Evolutionary conservation across 805 yeast genomes (phyloP).

Genomic region (Dipodascus albidus): DNA sequence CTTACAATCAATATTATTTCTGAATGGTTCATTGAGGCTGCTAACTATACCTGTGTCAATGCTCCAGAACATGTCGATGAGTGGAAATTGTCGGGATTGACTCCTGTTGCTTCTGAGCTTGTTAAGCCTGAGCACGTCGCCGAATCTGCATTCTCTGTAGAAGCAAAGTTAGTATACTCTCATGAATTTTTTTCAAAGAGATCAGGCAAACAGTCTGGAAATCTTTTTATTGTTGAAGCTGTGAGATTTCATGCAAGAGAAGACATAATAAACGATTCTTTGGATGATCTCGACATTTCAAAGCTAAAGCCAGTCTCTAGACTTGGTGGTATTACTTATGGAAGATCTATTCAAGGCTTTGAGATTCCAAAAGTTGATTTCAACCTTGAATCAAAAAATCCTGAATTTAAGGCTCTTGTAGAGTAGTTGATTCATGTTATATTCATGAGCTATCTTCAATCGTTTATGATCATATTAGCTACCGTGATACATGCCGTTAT

Average conservation of each 20-base stretch:
- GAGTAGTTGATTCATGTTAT: no score
- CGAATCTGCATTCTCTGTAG: constrained; percentile 50
- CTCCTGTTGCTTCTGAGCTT: constrained; percentile 31
- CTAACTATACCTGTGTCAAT: constrained; percentile 37
- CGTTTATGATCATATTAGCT: no score
- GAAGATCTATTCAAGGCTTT: constrained; percentile 33
- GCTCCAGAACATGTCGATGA: constrained; percentile 43
- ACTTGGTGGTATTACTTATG: constrained; percentile 40
- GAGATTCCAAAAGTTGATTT: constrained; percentile 37
- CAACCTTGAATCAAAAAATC: constrained; percentile 9
- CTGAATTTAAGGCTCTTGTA: not conserved
- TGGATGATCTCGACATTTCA: constrained; percentile 31
- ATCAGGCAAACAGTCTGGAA: constrained; percentile 26
- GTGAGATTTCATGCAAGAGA: constrained; percentile 46
- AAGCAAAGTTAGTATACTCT: constrained; percentile 35
- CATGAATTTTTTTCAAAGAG: constrained; percentile 36
- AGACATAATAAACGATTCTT: constrained; percentile 35
- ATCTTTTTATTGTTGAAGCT: constrained; percentile 40
- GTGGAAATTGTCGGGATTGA: constrained; percentile 44
- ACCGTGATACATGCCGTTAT: no score
- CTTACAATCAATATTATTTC: constrained; percentile 44
- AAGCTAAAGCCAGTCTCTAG: constrained; percentile 45
- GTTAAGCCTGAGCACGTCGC: constrained; percentile 49
- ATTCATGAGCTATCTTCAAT: no score
- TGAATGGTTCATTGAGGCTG: constrained; percentile 58